Conservation (phyloP, 2,329 filamentous ascomycete species). For the Fusarium sp. region DNA sequence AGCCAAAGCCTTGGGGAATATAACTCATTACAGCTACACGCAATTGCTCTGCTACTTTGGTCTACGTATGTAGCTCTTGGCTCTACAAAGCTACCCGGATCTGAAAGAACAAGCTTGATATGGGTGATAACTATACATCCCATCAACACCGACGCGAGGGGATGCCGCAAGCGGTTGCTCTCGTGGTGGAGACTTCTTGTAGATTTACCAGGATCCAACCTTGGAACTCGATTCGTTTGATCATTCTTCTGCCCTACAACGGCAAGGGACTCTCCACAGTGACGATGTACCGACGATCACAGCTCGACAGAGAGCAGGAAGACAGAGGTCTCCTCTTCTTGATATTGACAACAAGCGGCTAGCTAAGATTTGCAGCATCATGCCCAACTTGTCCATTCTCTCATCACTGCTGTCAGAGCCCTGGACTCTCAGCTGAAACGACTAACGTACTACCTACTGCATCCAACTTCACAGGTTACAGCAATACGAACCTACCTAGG, state of each 20-base stretch:
- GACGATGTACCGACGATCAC: constrained; percentile 32
- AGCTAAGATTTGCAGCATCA: constrained; percentile 3
- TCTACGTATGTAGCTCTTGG: background rate
- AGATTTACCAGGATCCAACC: constrained; percentile 33
- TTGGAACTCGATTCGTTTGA: constrained; percentile 33
- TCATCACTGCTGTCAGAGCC: constrained; percentile 10
- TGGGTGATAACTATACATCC: background rate
- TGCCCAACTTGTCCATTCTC: background rate
- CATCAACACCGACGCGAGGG: background rate
- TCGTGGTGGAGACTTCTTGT: constrained; percentile 25
- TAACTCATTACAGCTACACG: constrained; percentile 9
- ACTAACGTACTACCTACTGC: constrained; percentile 20
- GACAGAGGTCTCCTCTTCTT: no score
- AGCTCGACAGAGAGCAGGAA: constrained; percentile 5
- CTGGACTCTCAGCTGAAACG: constrained; percentile 31
- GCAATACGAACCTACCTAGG: constrained; percentile 18
- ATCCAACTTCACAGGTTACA: constrained; percentile 7
- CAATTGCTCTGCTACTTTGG: constrained; percentile 4
- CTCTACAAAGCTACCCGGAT: no score
- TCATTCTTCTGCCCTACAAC: constrained; percentile 27
- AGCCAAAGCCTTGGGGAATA: background rate
- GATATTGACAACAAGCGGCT: background rate
- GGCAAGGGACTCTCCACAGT: constrained; percentile 27
- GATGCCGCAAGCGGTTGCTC: constrained; percentile 16
- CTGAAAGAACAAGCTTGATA: background rate